Base-by-base conservation (phyloP, 78 protist species). In the Dictyostelium discoideum region DNA sequence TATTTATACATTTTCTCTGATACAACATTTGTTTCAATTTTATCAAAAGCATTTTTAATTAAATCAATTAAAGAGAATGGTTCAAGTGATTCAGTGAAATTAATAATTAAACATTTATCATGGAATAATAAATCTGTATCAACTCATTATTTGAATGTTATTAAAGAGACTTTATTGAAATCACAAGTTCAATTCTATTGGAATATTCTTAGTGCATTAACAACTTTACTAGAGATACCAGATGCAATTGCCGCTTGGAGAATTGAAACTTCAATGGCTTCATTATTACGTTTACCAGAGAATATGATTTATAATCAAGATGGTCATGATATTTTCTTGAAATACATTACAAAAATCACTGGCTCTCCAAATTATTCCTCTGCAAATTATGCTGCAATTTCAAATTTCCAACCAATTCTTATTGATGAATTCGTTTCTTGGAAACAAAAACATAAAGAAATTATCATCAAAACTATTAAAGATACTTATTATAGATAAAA, bases 41-140 rank as follows among this genome's bases (percentile, higher is more conserved):
- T 84, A 84, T 73, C 92, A n/a, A 85, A 73, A 85, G 50, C 60
- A 20, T 90, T 82, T 80, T 54, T 90, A 22, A 24, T 90, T 10
- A 90, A 90, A 77, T n/a, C 77, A 18, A 48, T 82, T 16, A 90
- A 90, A 90, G 95, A 90, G n/a, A 57, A 90, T 90, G 95, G 95
- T 6, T 90, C 87, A 81, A 57, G 60, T 72, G 95, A 90, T 46
- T 20, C 72, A 42, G 74, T 72, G 7, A 24, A 26, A 29, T 63
- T 39, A 20, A 18, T 90, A 40, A 67, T 90, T 72, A 72, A 46
- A 39, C 95, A 90, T 72, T 39, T 90, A 26, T 63, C 79, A 8
- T 90, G 95, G 95, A 67, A 82, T 16, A 90, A 90, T 57, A 80
- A 82, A 73, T 42, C 50, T 0, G 57, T 82, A 16, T 32, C 81